Percentiles rank a stretch among this genome's conserved stretches.
Evolutionary conservation across 306 rosid genomes (phyloP).

Genomic region (Macrotyloma uniflorum): DNA sequence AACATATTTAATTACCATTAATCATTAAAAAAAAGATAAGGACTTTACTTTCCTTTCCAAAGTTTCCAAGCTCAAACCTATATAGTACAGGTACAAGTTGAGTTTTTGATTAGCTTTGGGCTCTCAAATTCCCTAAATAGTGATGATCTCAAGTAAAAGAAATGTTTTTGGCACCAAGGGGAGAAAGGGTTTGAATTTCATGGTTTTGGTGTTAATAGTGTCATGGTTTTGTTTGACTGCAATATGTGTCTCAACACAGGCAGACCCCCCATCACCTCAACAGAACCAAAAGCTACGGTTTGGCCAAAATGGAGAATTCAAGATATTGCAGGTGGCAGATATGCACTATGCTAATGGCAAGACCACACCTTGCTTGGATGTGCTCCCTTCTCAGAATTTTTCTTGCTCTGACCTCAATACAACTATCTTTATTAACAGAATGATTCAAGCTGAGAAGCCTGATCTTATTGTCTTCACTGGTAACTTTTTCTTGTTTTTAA

Average conservation of each 20-base stretch:
- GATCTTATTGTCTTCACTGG: constrained; percentile 92
- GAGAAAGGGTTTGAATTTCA: constrained; percentile 32
- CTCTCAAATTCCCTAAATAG: constrained; percentile 14
- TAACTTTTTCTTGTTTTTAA: constrained; percentile 10
- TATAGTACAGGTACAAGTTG: background rate
- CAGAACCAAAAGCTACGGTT: constrained; percentile 56
- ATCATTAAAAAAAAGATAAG: background rate
- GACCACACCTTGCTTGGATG: constrained; percentile 65
- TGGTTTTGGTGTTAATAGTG: constrained; percentile 11
- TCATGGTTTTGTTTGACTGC: constrained; percentile 34
- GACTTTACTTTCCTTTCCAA: constrained; percentile 9
- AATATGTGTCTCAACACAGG: constrained; percentile 36
- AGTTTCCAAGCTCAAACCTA: background rate
- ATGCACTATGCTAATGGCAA: constrained; percentile 89
- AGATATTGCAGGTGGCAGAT: constrained; percentile 94
- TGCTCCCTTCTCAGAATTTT: constrained; percentile 57
- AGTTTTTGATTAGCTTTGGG: constrained; percentile 13
- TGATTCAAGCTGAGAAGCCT: constrained; percentile 95
- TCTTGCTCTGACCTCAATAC: constrained; percentile 92
- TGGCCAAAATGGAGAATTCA: constrained; percentile 67
- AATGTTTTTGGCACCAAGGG: constrained; percentile 18
- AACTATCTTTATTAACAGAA: constrained; percentile 63
- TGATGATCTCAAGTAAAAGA: constrained; percentile 34
- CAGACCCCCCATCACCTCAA: background rate
- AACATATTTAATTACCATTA: background rate